Evolutionary conservation across 176 grass and related monocot species (phyloP), one percentile per base, ranked within the genome.

Genomic region (Sorghum bicolor): DNA sequence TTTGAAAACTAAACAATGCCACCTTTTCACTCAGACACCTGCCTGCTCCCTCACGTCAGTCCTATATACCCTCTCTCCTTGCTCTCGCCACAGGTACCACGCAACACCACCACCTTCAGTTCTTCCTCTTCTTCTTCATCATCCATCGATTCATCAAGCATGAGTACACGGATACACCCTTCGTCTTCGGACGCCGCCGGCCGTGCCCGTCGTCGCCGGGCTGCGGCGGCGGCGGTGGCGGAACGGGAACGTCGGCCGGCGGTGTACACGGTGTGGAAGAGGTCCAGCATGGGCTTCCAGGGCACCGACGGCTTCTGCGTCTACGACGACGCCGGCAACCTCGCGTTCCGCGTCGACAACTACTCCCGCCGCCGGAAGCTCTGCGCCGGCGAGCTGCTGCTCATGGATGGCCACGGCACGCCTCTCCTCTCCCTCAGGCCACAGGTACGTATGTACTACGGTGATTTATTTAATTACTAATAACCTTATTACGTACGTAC

Each of bases 261-360:
- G n/a, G n/a, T 61, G 9, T 61, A 61, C n/a, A 61, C 95, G n/a
- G 95, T 97, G 72, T 97, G 95, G 95, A 97, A 97, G 83, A 92
- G 94, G 77, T 97, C 95, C 2, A 97, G 88, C 90, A 94, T 97
- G 88, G 90, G 86, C 2, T 97, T 97, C 85, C 92, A 94, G 31
- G 95, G 95, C n/a, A 91, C 92, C 34, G 95, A 97, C 62, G 95
- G 95, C 57, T 97, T 97, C 88, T 92, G 90, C 39, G 90, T 94
- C 69, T 97, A 94, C 70, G 95, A 97, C 66, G 88, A 64, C 60
- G 33, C 79, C 1, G 95, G 92, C 19, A 76, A 19, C 40, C 86
- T 97, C 20, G 86, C 86, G 67, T 97, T 94, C 72, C 88, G 95
- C 70, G 92, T 97, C 32, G 92, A 97, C 82, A 97, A 97, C 74